Base-by-base conservation (phyloP, 23 red algal genomes). In the Agarophyton chilense region DNA sequence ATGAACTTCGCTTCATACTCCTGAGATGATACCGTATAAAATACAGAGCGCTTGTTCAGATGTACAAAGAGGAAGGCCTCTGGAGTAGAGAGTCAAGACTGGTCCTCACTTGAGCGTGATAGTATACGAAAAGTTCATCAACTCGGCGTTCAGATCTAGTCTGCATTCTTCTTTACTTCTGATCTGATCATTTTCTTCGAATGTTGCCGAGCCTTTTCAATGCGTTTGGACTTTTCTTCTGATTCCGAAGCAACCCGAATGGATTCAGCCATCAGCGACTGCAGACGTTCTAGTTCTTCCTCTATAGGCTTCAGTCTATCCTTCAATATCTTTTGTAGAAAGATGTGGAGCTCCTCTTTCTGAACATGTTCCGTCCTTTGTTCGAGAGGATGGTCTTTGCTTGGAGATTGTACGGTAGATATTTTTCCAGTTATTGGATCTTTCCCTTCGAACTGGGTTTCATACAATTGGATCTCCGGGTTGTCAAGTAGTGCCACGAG, bases 101-200 rank as follows among this genome's bases (percentile, higher is more conserved):
- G n/a, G n/a, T n/a, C n/a, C n/a, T n/a, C n/a, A n/a, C n/a, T n/a
- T 47, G 44, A 47, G 12, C 12, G 44, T 12, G 12, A 47, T 9
- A 47, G 44, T 9, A 12, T 9, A 47, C 12, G 12, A 47, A 47
- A 47, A 9, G 6, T 47, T 12, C 44, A 9, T 47, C 7, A 12
- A 10, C 25, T 25, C 25, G 10, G 10, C 24, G 12, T 25, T 2
- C 8, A 21, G 4, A 11, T 55, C 60, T 65, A 65, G 31, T 65
- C 22, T 10, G 31, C 19, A 28, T 32, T 16, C 17, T 74, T 47
- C 41, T 74, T 47, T 26, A 21, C 24, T 2, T 1, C 33, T 46
- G 40, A 12, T 49, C 68, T 74, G 38, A 74, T 39, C 68, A 74
- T 74, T 40, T 16, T 25, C 24, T 74, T 74, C 68, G 68, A 74